Evolutionary conservation across 2,329 filamentous ascomycete species (phyloP).

Genomic region (Diaporthe ampelina): DNA sequence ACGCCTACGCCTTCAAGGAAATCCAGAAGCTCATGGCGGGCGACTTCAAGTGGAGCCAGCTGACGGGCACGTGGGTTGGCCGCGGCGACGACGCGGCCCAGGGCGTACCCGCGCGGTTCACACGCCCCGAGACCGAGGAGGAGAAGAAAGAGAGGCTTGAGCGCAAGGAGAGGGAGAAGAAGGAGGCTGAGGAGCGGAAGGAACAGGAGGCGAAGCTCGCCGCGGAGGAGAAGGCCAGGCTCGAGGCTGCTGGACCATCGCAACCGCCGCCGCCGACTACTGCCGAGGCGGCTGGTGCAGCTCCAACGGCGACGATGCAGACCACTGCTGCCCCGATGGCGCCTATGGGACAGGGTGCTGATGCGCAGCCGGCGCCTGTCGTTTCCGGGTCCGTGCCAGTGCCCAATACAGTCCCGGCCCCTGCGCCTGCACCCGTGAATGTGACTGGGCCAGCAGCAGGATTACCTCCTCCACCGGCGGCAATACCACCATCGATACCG

Average conservation of each 20-base stretch:
- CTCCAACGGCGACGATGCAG: neutral
- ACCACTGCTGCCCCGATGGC: slow-evolving; percentile 4
- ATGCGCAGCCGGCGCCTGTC: neutral
- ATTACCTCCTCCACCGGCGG: slow-evolving; percentile 35
- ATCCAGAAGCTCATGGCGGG: slow-evolving; percentile 81
- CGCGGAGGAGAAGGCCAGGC: slow-evolving; percentile 26
- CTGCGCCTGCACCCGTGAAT: neutral
- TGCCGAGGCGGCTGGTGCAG: neutral
- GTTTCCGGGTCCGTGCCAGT: neutral
- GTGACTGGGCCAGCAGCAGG: neutral
- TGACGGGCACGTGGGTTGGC: slow-evolving; percentile 88
- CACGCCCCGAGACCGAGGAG: slow-evolving; percentile 46
- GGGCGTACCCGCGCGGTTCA: slow-evolving; percentile 86
- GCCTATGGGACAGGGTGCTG: neutral
- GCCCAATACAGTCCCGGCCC: neutral
- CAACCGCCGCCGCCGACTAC: neutral
- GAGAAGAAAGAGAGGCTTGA: slow-evolving; percentile 42
- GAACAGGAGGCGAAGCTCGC: slow-evolving; percentile 27
- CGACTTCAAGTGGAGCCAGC: slow-evolving; percentile 84
- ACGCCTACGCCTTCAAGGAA: slow-evolving; percentile 84
- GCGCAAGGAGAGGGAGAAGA: slow-evolving; percentile 38
- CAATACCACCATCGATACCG: slow-evolving; percentile 36
- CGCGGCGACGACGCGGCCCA: slow-evolving; percentile 70
- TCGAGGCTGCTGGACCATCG: slow-evolving; percentile 10
- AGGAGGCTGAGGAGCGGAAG: slow-evolving; percentile 28